Percentiles rank a stretch among this genome's conserved stretches.
These are phyloP conservation scores for barrel medic (Medicago truncatula) DNA, from an alignment of 306 rosid genomes.

Conservation along the genomic window DNA sequence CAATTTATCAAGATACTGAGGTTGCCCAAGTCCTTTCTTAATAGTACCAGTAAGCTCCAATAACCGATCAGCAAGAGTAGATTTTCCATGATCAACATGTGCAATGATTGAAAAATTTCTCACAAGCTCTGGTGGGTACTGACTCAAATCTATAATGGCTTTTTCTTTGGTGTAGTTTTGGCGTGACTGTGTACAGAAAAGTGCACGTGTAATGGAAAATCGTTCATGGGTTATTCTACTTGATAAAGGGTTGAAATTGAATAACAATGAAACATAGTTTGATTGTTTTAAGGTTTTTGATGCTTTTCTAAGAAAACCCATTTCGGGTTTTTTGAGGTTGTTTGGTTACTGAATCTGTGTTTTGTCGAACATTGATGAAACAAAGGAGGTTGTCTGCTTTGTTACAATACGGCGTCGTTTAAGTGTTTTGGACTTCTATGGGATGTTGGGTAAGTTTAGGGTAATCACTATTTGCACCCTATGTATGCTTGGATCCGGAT, in stretches of 20 bases:
- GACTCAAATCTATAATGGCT: constrained; percentile 60
- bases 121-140: constrained; percentile 70
- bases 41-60: constrained; percentile 95
- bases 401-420: constrained; percentile 28
- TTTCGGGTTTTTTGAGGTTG: constrained; percentile 57
- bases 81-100: constrained; percentile 86
- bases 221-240: constrained; percentile 37
- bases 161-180: constrained; percentile 55
- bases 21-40: constrained; percentile 91
- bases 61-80: constrained; percentile 84
- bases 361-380: neutral
- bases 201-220: constrained; percentile 49
- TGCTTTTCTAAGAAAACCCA: constrained; percentile 76
- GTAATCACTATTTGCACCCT: too few relatives aligned
- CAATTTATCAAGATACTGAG: constrained; percentile 86
- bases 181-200: constrained; percentile 65
- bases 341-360: constrained; percentile 11
- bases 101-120: constrained; percentile 88
- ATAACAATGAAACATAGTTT: constrained; percentile 42
- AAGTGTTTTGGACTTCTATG: neutral
- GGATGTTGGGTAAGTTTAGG: neutral
- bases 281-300: constrained; percentile 59
- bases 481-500: too few relatives aligned
- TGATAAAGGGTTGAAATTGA: constrained; percentile 31
- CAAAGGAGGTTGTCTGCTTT: neutral